Base-by-base conservation (phyloP, 2,329 filamentous ascomycete species). In the Aaosphaeria arxii region DNA sequence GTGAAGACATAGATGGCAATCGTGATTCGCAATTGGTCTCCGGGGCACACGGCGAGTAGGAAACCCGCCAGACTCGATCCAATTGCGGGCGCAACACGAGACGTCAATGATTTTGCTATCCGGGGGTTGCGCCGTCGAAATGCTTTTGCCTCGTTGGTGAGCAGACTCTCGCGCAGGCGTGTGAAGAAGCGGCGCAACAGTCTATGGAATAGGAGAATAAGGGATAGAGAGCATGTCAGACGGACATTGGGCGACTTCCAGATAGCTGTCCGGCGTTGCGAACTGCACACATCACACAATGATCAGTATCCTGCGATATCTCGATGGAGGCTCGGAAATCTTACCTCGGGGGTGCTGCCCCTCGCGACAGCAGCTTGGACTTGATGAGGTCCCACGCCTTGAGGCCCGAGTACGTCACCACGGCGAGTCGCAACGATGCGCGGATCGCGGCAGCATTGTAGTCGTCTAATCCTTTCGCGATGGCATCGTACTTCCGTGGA, bases 101-200 rank as follows among this genome's bases (percentile, higher is more conserved):
- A 95, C 0, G 91, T 96, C 48, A 99, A 77, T 0, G 88, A 83
- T 17, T 77, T 77, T 0, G 88, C 81, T 9, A 91, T 82, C 13
- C 82, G 82, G 1, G 91, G 91, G 62, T 97, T 96, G 46, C 92
- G 86, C 48, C 80, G 77, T 11, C 91, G 82, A 71, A 97, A 96
- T 0, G 89, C 86, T 46, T 82, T 80, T 1, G 91, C 90, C 48
- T 89, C 82, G n/a, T 89, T 82, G 33, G 87, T 85, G 39, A 95
- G 83, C 4, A 99, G 78, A 54, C 90, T 89, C 1, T 81, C 78
- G 42, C 92, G 86, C 40, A 97, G 76, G 30, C 89, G 83, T 29
- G 82, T 82, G 60, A 97, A 88, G 77, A 97, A 96, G 50, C 92
- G 89, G 73, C 92, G 90, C 29, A 97, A 83, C 1, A 96, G 78